These are phyloP conservation scores for Colletotrichum echinochloae DNA, from an alignment of 2,329 filamentous ascomycete genomes.

Conservation along the genomic window DNA sequence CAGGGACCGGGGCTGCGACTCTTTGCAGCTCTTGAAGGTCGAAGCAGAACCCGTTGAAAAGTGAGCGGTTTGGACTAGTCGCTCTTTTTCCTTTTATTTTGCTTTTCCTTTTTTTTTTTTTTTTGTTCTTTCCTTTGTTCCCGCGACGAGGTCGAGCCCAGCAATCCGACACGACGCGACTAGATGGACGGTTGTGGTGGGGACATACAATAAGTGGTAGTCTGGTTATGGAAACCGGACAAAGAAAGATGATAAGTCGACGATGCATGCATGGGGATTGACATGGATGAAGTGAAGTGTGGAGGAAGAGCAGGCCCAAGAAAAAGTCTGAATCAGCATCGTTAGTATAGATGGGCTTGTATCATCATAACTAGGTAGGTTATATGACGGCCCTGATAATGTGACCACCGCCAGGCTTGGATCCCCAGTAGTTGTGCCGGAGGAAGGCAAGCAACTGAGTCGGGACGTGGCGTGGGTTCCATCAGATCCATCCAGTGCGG, in stretches of 20 bases:
- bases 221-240: background rate
- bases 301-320: background rate
- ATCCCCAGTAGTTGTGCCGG: background rate
- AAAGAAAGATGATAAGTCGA: background rate
- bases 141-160: background rate
- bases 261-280: background rate
- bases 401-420: background rate
- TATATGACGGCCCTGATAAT: slow-evolving; percentile 9
- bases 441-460: slow-evolving; percentile 17
- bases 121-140: too few species aligned
- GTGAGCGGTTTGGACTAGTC: background rate
- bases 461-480: slow-evolving; percentile 1
- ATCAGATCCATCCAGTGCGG: slow-evolving; percentile 22
- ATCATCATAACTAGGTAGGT: slow-evolving; percentile 3
- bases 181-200: background rate
- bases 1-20: background rate
- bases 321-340: slow-evolving; percentile 4
- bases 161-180: background rate
- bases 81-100: background rate
- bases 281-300: background rate
- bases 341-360: slow-evolving; percentile 9
- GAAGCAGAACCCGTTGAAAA: background rate
- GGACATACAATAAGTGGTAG: background rate
- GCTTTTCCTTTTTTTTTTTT: background rate
- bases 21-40: slow-evolving; percentile 8